Conservation (phyloP, 2,329 filamentous ascomycete genomes). For the Pseudogymnoascus sp. region DNA sequence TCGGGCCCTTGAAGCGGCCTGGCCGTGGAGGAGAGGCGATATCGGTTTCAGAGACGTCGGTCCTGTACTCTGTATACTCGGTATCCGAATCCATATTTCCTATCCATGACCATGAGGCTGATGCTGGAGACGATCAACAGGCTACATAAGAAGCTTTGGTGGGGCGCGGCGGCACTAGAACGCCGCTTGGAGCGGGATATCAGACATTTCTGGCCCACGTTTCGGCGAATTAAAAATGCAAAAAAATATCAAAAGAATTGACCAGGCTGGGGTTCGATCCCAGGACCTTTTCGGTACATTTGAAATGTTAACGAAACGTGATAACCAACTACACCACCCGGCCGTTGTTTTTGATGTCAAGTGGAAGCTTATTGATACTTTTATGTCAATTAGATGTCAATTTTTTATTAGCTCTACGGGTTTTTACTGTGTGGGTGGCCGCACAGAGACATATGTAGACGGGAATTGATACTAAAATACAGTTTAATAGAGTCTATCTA, state of each 20-base stretch:
- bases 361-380: neutral
- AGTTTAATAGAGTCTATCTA: neutral
- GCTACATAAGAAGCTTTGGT: neutral
- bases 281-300: neutral
- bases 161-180: conserved; percentile 2
- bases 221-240: neutral
- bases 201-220: neutral
- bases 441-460: neutral
- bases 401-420: neutral
- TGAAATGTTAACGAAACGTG: neutral
- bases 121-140: neutral
- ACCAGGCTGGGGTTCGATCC: conserved; percentile 6
- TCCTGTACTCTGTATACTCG: neutral
- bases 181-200: neutral
- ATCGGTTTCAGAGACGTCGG: conserved; percentile 1
- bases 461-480: neutral
- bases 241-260: conserved; percentile 2
- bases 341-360: neutral
- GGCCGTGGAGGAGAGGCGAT: conserved; percentile 37
- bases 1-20: conserved; percentile 63
- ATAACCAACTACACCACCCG: conserved; percentile 6
- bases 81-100: neutral
- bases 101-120: conserved; percentile 1
- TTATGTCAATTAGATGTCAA: neutral
- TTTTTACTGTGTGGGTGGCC: neutral